phyloP scores from a whole-genome alignment of 2,329 filamentous ascomycete species.

The Aspergillus sergii region DNA sequence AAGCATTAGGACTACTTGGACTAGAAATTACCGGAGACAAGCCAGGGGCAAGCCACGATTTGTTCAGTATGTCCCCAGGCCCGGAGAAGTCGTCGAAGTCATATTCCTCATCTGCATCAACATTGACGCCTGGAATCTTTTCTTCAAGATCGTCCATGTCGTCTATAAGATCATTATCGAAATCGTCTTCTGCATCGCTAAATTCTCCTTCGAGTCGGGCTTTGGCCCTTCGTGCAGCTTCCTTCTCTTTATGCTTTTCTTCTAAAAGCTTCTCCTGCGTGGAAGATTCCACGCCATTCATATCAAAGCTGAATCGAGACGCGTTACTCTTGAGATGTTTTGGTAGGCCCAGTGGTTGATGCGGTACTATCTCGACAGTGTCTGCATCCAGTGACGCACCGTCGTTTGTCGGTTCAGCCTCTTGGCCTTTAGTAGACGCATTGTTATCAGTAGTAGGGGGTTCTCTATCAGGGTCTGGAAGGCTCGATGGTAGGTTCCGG shows the following conservation, averaged over 20 bases:
- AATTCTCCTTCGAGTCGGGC: constrained; percentile 34
- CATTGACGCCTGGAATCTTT: constrained; percentile 51
- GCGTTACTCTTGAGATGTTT: constrained; percentile 59
- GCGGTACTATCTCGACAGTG: constrained; percentile 34
- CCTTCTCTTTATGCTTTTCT: constrained; percentile 62
- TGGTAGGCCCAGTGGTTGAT: constrained; percentile 40
- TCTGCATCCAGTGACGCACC: constrained; percentile 28
- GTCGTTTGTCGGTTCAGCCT: constrained; percentile 9
- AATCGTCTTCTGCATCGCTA: constrained; percentile 48
- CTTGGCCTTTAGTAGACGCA: constrained; percentile 9
- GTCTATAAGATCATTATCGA: constrained; percentile 47
- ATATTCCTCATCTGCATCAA: constrained; percentile 47
- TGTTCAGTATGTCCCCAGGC: constrained; percentile 27
- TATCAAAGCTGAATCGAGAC: constrained; percentile 67
- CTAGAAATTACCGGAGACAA: constrained; percentile 41
- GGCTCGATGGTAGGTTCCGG: constrained; percentile 41
- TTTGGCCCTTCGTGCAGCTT: constrained; percentile 45
- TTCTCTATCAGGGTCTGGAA: constrained; percentile 29
- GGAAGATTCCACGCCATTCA: constrained; percentile 59
- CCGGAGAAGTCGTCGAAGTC: constrained; percentile 35
- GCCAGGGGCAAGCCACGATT: constrained; percentile 37
- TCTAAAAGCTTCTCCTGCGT: constrained; percentile 64
- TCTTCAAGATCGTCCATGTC: constrained; percentile 51
- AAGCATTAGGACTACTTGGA: constrained; percentile 30
- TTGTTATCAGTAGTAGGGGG: constrained; percentile 9